Conservation (phyloP, 1,284 basidiomycete species). For the Ceratobasidium sp. region DNA sequence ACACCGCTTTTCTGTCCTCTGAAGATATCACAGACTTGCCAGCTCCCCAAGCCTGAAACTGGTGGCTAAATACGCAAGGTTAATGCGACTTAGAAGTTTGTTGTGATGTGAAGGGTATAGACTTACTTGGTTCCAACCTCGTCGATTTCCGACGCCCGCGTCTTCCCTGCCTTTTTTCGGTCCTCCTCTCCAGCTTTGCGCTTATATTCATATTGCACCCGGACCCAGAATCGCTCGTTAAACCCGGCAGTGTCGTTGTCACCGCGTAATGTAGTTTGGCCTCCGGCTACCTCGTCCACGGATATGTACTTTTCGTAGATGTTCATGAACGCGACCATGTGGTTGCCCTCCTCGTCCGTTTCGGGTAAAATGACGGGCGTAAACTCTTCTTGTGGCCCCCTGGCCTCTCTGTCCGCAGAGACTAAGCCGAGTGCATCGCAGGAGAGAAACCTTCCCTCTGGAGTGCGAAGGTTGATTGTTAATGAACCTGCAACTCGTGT, state of each 20-base stretch:
- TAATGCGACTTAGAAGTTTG: not conserved
- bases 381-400: slow-evolving; percentile 91
- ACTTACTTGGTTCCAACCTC: slow-evolving; percentile 79
- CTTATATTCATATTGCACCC: slow-evolving; percentile 92
- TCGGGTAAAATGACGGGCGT: slow-evolving; percentile 75
- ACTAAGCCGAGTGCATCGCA: slow-evolving; percentile 86
- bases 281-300: slow-evolving; percentile 87
- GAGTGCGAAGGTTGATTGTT: slow-evolving; percentile 85
- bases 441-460: slow-evolving; percentile 88
- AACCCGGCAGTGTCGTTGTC: slow-evolving; percentile 87
- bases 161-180: slow-evolving; percentile 75
- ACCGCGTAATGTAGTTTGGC: slow-evolving; percentile 78
- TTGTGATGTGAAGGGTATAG: slow-evolving; percentile 45
- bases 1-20: slow-evolving; percentile 79
- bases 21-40: slow-evolving; percentile 79
- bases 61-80: slow-evolving; percentile 63
- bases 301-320: slow-evolving; percentile 86
- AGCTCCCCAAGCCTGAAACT: slow-evolving; percentile 90
- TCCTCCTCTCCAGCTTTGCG: slow-evolving; percentile 86
- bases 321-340: slow-evolving; percentile 85
- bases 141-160: slow-evolving; percentile 67
- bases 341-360: slow-evolving; percentile 62
- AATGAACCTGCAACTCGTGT: slow-evolving; percentile 83
- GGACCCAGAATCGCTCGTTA: slow-evolving; percentile 85
- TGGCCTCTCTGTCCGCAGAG: slow-evolving; percentile 83